Conservation (phyloP, 2,329 filamentous ascomycete genomes). For the Alternaria tenuissima region DNA sequence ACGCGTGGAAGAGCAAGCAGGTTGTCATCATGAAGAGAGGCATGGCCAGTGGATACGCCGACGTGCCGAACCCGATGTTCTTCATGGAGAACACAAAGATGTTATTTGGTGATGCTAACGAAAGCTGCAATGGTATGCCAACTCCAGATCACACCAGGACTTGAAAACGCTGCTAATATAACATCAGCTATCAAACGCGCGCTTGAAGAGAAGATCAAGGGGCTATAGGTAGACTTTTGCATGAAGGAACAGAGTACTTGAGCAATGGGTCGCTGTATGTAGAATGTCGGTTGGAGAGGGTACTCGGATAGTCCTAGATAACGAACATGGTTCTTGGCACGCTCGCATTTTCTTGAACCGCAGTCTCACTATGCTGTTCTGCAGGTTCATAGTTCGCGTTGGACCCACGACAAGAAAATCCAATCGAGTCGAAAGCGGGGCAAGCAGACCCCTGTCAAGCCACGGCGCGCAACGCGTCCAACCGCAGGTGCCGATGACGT, state of each 20-base stretch:
- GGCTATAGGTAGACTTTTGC: constrained; percentile 24
- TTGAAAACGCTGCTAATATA: constrained; percentile 21
- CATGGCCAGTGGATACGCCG: constrained; percentile 87
- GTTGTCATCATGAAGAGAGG: constrained; percentile 93
- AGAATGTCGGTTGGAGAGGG: neutral
- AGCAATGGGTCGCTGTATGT: neutral
- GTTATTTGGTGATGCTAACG: constrained; percentile 90
- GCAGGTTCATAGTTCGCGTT: neutral
- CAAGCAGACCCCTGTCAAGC: constrained; percentile 15
- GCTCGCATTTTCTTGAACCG: neutral
- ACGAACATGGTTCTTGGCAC: neutral
- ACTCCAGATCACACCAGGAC: neutral
- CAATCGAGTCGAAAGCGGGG: neutral
- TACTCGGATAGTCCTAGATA: neutral
- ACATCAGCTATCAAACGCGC: constrained; percentile 47
- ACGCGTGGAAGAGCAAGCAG: constrained; percentile 94
- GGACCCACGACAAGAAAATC: neutral
- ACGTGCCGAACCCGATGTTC: constrained; percentile 94
- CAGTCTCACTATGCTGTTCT: neutral
- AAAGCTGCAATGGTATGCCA: constrained; percentile 72
- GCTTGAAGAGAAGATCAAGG: constrained; percentile 46
- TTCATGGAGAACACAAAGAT: constrained; percentile 90
- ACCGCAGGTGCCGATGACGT: constrained; percentile 25
- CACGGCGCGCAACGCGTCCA: constrained; percentile 10
- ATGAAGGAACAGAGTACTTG: neutral